A percentile compares a stretch with the other conserved stretches of the same genome.
Evolutionary conservation across 73 alveolate genomes (phyloP).

Genomic region (Uronychia binucleata): DNA sequence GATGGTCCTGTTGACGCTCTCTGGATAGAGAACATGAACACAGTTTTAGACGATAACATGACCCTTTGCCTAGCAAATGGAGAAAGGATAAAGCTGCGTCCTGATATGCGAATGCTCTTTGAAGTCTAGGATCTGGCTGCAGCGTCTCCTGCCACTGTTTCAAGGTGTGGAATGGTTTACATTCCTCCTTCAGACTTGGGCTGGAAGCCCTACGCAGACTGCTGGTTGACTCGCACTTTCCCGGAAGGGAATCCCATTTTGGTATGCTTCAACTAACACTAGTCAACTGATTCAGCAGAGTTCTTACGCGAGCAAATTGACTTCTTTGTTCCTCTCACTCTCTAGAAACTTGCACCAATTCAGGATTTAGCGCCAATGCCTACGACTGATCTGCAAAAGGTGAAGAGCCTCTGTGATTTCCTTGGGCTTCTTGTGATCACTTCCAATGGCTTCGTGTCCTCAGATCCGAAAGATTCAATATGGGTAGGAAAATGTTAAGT

Average conservation of each 20-base stretch:
- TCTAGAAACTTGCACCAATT: constrained; percentile 6
- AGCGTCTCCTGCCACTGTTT: constrained; percentile 91
- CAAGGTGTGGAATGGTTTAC: constrained; percentile 90
- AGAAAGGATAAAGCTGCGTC: constrained; percentile 84
- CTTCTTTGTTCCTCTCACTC: constrained; percentile 31
- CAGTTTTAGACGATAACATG: constrained; percentile 90
- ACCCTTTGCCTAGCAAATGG: constrained; percentile 91
- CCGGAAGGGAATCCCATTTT: constrained; percentile 66
- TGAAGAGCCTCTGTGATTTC: constrained; percentile 53
- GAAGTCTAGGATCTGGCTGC: constrained; percentile 89
- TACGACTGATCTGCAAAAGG: constrained; percentile 33
- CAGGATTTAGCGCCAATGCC: constrained; percentile 59
- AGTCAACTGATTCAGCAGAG: constrained; percentile 32
- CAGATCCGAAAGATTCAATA: constrained; percentile 46
- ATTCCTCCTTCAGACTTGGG: constrained; percentile 88
- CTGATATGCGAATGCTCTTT: constrained; percentile 78
- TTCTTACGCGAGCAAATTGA: constrained; percentile 41
- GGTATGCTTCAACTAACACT: not conserved
- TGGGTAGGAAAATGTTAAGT: constrained; percentile 89
- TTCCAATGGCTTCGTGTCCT: constrained; percentile 39
- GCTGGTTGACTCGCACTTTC: constrained; percentile 87
- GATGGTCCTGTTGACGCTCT: constrained; percentile 95
- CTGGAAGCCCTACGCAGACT: constrained; percentile 92
- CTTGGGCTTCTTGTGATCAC: constrained; percentile 32
- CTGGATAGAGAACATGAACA: constrained; percentile 93